Evolutionary conservation across 2,329 filamentous ascomycete genomes (phyloP).

Genomic region (Paracamarosporium sp.): DNA sequence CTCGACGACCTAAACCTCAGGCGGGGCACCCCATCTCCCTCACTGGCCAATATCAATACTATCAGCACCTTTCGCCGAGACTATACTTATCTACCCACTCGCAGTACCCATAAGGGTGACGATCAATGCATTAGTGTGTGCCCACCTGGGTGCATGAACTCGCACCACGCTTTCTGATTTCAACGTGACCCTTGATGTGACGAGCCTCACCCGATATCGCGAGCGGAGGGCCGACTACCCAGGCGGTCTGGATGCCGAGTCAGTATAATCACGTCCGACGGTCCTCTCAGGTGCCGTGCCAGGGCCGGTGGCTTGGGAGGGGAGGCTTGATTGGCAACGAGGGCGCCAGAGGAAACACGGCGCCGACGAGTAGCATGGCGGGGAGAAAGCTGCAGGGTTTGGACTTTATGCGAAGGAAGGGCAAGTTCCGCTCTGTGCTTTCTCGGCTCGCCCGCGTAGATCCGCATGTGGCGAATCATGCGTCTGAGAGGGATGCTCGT

Average conservation of each 20-base stretch:
- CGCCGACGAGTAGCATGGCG: constrained; percentile 2
- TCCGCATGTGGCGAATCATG: constrained; percentile 4
- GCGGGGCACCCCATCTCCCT: background rate
- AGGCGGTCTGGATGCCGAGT: constrained; percentile 7
- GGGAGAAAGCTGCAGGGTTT: constrained; percentile 9
- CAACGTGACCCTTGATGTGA: constrained; percentile 1
- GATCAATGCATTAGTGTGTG: constrained; percentile 3
- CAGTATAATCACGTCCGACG: constrained; percentile 3
- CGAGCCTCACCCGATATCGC: constrained; percentile 2
- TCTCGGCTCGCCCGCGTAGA: constrained; percentile 7
- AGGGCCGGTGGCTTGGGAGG: constrained; percentile 5
- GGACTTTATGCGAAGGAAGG: constrained; percentile 10
- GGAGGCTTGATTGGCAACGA: constrained; percentile 11
- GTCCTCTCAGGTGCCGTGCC: background rate
- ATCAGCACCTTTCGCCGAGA: background rate
- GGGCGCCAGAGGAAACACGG: constrained; percentile 15
- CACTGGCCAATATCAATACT: background rate
- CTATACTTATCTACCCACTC: background rate
- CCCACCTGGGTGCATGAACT: constrained; percentile 1
- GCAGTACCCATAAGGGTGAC: background rate
- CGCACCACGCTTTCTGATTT: background rate
- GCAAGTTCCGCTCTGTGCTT: constrained; percentile 4
- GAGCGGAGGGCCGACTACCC: background rate
- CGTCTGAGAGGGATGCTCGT: background rate
- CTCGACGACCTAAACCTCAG: background rate